phyloP scores from a whole-genome alignment of 352 stramenopile genomes.

The Phytophthora megakarya region DNA sequence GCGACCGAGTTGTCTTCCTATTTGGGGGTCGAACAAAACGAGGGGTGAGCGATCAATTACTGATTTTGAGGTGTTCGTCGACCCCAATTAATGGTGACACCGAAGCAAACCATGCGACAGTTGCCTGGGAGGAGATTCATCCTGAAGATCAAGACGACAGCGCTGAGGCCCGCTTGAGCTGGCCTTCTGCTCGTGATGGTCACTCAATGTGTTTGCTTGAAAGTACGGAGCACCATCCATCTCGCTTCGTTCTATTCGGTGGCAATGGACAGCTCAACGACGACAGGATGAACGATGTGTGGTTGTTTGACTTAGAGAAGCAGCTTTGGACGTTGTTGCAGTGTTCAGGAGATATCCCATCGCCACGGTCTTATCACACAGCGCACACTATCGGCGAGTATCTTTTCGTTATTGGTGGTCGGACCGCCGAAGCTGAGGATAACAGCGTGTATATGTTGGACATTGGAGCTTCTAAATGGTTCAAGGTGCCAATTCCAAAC shows the following conservation, averaged over 20 bases:
- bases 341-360: conserved; percentile 49
- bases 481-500: conserved; percentile 44
- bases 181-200: conserved; percentile 58
- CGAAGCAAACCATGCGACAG: neutral
- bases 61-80: conserved; percentile 28
- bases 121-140: conserved; percentile 40
- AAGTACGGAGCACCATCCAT: neutral
- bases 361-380: conserved; percentile 71
- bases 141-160: neutral
- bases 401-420: conserved; percentile 70
- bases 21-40: conserved; percentile 73
- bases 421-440: conserved; percentile 52
- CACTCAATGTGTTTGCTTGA: conserved; percentile 58
- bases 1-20: conserved; percentile 33
- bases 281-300: conserved; percentile 74
- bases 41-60: conserved; percentile 59
- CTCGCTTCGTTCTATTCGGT: conserved; percentile 59
- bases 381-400: conserved; percentile 51
- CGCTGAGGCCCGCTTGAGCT: neutral
- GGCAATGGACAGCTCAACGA: conserved; percentile 74
- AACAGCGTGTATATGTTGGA: conserved; percentile 62
- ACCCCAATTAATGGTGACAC: neutral
- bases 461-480: conserved; percentile 47
- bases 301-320: conserved; percentile 53
- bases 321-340: conserved; percentile 43